A percentile compares a stretch with the other conserved stretches of the same genome.
phyloP scores from a whole-genome alignment of 768 basidiomycete species.

The Leccinum imitatum region DNA sequence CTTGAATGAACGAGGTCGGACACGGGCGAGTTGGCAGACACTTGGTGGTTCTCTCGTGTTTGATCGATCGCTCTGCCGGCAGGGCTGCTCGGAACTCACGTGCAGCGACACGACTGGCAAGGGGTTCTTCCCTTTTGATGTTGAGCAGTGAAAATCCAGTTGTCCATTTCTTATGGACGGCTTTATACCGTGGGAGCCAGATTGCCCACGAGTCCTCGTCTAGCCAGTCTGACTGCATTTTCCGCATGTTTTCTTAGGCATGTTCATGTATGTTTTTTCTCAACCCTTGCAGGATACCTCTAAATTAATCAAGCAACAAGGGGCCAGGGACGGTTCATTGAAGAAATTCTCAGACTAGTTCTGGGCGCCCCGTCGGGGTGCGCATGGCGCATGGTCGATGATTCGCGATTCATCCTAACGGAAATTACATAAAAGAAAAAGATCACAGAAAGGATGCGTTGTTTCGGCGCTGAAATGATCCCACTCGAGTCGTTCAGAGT shows the following conservation, averaged over 20 bases:
- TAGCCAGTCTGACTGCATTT: neutral
- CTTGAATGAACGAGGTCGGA: slow-evolving; percentile 4
- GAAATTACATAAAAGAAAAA: slow-evolving; percentile 2
- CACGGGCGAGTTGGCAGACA: neutral
- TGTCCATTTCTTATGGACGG: neutral
- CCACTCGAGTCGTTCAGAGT: neutral
- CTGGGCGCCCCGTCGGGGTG: slow-evolving; percentile 2
- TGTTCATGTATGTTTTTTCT: slow-evolving; percentile 2
- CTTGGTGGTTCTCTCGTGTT: neutral
- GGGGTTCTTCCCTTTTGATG: neutral
- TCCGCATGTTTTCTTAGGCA: neutral
- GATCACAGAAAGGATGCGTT: neutral
- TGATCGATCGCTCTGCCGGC: slow-evolving; percentile 4
- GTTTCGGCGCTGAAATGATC: slow-evolving; percentile 7
- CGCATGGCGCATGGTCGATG: slow-evolving; percentile 5
- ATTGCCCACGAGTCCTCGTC: neutral
- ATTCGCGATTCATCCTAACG: slow-evolving; percentile 5
- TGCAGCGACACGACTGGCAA: neutral
- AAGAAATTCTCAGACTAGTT: neutral
- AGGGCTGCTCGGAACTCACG: neutral
- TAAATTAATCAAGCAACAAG: slow-evolving; percentile 2
- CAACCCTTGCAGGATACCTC: neutral
- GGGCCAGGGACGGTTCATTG: neutral
- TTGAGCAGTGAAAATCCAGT: neutral
- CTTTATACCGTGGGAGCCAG: neutral